phyloP scores from a whole-genome alignment of 2,329 filamentous ascomycete genomes.

The Calonectria pteridis region DNA sequence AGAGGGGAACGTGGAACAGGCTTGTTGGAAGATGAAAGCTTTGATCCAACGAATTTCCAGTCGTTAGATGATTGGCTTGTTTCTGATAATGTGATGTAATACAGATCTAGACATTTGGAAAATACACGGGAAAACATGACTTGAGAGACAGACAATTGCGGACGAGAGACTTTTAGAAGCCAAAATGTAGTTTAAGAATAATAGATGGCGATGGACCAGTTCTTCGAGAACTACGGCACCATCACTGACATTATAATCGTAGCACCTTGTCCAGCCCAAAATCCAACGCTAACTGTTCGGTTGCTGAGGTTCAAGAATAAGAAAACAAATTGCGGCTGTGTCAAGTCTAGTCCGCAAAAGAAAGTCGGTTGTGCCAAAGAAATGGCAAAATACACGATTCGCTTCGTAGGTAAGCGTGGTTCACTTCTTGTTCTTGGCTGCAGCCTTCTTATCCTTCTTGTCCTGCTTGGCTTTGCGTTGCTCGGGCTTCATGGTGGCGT shows the following conservation, averaged over 20 bases:
- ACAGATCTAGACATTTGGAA: background rate
- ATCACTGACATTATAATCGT: background rate
- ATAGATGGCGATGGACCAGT: background rate
- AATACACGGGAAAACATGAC: background rate
- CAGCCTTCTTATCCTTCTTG: conserved; percentile 56
- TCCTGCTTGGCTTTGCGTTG: conserved; percentile 67
- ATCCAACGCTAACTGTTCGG: conserved; percentile 14
- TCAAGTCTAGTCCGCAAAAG: background rate
- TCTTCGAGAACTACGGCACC: background rate
- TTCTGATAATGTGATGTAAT: conserved; percentile 7
- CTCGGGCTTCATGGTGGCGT: conserved; percentile 70
- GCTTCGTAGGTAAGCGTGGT: background rate
- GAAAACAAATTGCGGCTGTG: background rate
- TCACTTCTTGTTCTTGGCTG: conserved; percentile 39
- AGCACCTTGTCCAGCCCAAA: background rate
- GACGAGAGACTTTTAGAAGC: background rate
- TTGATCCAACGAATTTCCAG: conserved; percentile 25
- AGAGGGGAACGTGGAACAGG: background rate
- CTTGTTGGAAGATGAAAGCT: background rate
- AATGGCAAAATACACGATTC: background rate
- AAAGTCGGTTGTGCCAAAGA: background rate
- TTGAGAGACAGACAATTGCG: background rate
- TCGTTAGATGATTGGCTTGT: conserved; percentile 37
- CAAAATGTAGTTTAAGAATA: background rate
- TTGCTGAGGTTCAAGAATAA: background rate